Base-by-base conservation (phyloP, 805 yeast genomes). In the Candida ponderosae region DNA sequence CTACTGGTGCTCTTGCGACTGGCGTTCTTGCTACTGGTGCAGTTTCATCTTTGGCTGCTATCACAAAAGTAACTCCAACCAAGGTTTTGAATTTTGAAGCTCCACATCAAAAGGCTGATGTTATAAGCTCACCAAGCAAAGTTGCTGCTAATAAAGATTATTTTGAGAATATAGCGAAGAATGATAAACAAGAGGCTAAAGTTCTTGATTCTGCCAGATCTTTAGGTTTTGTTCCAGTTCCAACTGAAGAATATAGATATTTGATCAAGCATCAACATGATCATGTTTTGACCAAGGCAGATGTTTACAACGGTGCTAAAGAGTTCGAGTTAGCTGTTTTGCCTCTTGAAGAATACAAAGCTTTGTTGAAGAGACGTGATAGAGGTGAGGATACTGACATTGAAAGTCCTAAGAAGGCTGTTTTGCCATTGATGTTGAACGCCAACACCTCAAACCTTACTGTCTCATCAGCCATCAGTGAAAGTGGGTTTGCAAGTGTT, bases 261-360 rank as follows among this genome's bases (percentile, higher is more conserved):
- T 40, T 62, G 15, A 35, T 50, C 16, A 60, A 54, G 16, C 53
- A 51, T 31, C 62, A 57, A 40, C 51, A 54, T 35, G 51, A 52
- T 18, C 51, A 50, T 24, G 39, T 47, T 14, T 38, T 57, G n/a
- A 60, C 62, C 3, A 59, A 55, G 34, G 43, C 59, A 2, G 61
- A 59, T 32, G 44, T 62, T 6, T 56, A 57, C 37, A 48, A 54
- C 28, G 55, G 52, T 16, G 60, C 79, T 4, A 65, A 61, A 47
- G 53, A 53, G 14, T 66, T 67, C 44, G 65, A 66, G 8, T 48
- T 73, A 35, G 59, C 67, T 3, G 66, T 72, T 1, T 43, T 73
- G 31, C 64, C 76, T 2, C 44, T 54, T 6, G 72, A 66, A 0
- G 76, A 71, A 38, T 71, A 67, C 44, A 56, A 53, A 33, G 37